These are phyloP conservation scores for Talaromyces sp. DNA, from an alignment of 2,329 filamentous ascomycete genomes.

Conservation along the genomic window DNA sequence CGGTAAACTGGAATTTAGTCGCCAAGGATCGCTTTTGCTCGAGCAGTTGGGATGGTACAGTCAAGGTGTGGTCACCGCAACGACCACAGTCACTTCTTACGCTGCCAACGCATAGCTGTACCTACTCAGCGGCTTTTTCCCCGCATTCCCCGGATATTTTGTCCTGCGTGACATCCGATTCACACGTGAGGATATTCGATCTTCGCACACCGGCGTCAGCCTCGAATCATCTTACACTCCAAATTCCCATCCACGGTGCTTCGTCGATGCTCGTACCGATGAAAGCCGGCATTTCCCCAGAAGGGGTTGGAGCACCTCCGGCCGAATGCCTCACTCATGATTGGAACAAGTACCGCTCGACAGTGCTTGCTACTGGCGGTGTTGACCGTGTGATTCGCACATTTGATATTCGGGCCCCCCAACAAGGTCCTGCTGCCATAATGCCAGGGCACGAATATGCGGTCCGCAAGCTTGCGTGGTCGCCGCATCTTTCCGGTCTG, in stretches of 20 bases:
- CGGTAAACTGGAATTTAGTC: slow-evolving; percentile 86
- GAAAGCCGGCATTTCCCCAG: slow-evolving; percentile 27
- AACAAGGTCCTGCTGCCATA: slow-evolving; percentile 65
- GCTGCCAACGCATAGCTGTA: slow-evolving; percentile 86
- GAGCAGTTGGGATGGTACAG: slow-evolving; percentile 91
- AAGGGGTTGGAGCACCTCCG: slow-evolving; percentile 49
- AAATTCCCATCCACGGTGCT: slow-evolving; percentile 76
- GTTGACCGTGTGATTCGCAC: slow-evolving; percentile 84
- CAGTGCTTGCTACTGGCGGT: slow-evolving; percentile 78
- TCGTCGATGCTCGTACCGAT: slow-evolving; percentile 46
- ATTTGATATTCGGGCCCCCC: slow-evolving; percentile 80
- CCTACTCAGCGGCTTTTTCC: slow-evolving; percentile 87
- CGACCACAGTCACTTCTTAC: slow-evolving; percentile 71
- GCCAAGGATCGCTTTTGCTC: slow-evolving; percentile 88
- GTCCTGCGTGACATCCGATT: slow-evolving; percentile 84
- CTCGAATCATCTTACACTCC: slow-evolving; percentile 78
- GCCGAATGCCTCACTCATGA: slow-evolving; percentile 89
- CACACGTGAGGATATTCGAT: slow-evolving; percentile 85
- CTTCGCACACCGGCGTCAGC: slow-evolving; percentile 80
- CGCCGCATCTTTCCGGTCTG: slow-evolving; percentile 85
- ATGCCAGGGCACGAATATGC: slow-evolving; percentile 89
- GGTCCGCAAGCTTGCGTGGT: slow-evolving; percentile 81
- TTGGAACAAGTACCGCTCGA: slow-evolving; percentile 96
- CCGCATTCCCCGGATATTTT: slow-evolving; percentile 82
- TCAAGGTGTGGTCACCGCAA: slow-evolving; percentile 92